Evolutionary conservation across 2,329 filamentous ascomycete species (phyloP).

Genomic region (Ambrosiella xylebori): DNA sequence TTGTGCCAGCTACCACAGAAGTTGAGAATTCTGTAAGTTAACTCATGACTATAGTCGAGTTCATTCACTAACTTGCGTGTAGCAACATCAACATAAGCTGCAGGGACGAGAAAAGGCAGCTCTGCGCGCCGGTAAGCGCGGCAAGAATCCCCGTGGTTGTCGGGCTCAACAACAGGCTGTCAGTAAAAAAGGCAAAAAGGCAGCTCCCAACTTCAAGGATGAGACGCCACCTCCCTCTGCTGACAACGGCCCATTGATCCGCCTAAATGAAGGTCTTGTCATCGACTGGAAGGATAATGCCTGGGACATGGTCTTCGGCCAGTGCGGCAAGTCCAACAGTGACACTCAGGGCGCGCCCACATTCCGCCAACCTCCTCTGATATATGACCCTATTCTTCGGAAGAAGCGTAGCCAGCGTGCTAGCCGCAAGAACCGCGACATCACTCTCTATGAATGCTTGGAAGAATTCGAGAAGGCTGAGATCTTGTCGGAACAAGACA

Average conservation of each 20-base stretch:
- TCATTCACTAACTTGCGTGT: neutral
- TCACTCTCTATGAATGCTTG: slow-evolving; percentile 77
- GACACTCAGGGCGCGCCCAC: slow-evolving; percentile 43
- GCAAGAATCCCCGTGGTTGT: neutral
- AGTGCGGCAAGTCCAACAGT: slow-evolving; percentile 22
- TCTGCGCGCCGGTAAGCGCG: slow-evolving; percentile 18
- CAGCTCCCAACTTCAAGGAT: slow-evolving; percentile 20
- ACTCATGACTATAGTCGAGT: neutral
- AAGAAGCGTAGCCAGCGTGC: slow-evolving; percentile 47
- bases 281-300: slow-evolving; percentile 67
- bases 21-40: neutral
- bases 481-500: slow-evolving; percentile 83
- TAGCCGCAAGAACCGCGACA: slow-evolving; percentile 39
- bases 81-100: slow-evolving; percentile 3
- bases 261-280: slow-evolving; percentile 68
- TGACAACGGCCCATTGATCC: slow-evolving; percentile 48
- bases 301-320: slow-evolving; percentile 53
- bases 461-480: slow-evolving; percentile 91
- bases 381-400: slow-evolving; percentile 47
- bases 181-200: slow-evolving; percentile 17
- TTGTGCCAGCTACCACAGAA: neutral
- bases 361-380: slow-evolving; percentile 33
- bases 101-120: slow-evolving; percentile 1
- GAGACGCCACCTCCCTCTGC: slow-evolving; percentile 22
- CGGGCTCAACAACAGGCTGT: slow-evolving; percentile 19